phyloP scores from a whole-genome alignment of 257 asterid genomes.

The Przewalskia tangutica region DNA sequence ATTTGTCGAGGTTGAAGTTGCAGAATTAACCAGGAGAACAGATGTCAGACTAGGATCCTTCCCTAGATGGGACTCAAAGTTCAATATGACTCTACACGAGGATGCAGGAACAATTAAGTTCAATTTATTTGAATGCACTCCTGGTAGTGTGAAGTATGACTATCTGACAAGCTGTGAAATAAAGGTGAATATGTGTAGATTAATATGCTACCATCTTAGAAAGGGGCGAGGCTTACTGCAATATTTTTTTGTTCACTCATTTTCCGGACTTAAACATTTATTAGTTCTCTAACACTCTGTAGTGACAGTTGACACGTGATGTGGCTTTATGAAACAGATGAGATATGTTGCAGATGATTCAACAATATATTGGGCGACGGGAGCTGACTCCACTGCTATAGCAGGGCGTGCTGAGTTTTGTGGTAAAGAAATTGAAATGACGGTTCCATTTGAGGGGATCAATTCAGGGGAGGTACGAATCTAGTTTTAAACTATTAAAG shows the following conservation, averaged over 20 bases:
- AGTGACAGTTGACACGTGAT: background rate
- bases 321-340: constrained; percentile 38
- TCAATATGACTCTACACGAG: constrained; percentile 77
- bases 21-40: constrained; percentile 76
- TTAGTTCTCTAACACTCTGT: background rate
- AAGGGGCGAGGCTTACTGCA: background rate
- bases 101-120: constrained; percentile 59
- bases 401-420: constrained; percentile 63
- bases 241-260: background rate
- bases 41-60: constrained; percentile 43
- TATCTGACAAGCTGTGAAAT: constrained; percentile 80
- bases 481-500: background rate
- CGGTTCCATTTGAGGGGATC: constrained; percentile 81
- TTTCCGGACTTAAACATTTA: background rate
- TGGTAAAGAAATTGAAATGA: constrained; percentile 82
- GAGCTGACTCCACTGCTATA: constrained; percentile 45
- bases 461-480: constrained; percentile 74
- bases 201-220: background rate
- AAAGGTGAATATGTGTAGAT: constrained; percentile 41
- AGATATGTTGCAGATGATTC: constrained; percentile 82
- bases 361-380: constrained; percentile 90
- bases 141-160: constrained; percentile 70
- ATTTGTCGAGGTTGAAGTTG: constrained; percentile 82
- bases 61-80: constrained; percentile 78
- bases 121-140: constrained; percentile 61